phyloP scores from a whole-genome alignment of 2,329 filamentous ascomycete genomes.

The Calonectria honghensis region DNA sequence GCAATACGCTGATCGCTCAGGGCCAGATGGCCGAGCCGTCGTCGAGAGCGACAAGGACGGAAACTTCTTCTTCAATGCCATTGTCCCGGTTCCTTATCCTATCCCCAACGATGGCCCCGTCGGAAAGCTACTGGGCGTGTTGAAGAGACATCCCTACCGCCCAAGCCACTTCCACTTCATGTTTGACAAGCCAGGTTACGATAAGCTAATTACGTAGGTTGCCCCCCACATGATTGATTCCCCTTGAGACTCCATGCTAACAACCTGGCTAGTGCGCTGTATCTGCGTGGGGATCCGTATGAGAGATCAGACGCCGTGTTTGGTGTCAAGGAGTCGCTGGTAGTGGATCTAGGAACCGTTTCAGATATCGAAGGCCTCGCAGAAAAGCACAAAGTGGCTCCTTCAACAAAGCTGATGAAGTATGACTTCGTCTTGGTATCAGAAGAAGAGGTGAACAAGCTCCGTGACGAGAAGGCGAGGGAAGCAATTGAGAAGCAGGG shows the following conservation, averaged over 20 bases:
- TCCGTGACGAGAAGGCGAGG: conserved; percentile 38
- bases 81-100: conserved; percentile 89
- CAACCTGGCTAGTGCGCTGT: conserved; percentile 78
- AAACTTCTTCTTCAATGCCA: conserved; percentile 85
- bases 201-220: conserved; percentile 42
- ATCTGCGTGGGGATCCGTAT: conserved; percentile 85
- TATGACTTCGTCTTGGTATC: conserved; percentile 43
- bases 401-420: conserved; percentile 24
- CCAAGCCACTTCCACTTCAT: conserved; percentile 92
- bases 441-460: conserved; percentile 34
- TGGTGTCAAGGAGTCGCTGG: conserved; percentile 87
- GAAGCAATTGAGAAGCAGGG: conserved; percentile 44
- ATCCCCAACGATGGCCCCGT: conserved; percentile 91
- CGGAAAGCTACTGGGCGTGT: conserved; percentile 78
- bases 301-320: conserved; percentile 91
- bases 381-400: conserved; percentile 33
- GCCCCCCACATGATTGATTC: background rate
- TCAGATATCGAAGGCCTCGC: conserved; percentile 34
- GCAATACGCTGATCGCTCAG: conserved; percentile 76
- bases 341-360: conserved; percentile 74
- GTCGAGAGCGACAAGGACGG: conserved; percentile 55
- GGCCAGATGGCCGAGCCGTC: conserved; percentile 57
- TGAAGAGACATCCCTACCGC: conserved; percentile 83
- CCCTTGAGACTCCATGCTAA: background rate
- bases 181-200: conserved; percentile 74